Evolutionary conservation across 306 rosid genomes (phyloP).

Genomic region (Cercis canadensis): DNA sequence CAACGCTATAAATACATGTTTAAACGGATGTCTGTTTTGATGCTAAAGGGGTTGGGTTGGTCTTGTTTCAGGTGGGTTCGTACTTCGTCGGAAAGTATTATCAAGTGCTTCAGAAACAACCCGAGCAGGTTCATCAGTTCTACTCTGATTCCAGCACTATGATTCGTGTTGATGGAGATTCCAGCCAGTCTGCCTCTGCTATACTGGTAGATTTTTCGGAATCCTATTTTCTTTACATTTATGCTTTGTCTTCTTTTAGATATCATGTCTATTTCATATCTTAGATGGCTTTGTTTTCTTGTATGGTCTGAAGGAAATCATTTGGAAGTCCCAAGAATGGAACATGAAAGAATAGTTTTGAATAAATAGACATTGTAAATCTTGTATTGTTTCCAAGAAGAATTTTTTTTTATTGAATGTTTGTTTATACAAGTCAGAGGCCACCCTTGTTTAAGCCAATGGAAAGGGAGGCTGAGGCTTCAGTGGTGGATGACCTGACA

Average conservation of each 20-base stretch:
- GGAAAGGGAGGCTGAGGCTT: no score
- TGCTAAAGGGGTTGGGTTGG: slow-evolving; percentile 2
- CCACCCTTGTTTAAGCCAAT: no score
- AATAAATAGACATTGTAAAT: no score
- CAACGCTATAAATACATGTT: not conserved
- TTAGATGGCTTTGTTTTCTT: not conserved
- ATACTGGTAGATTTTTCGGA: slow-evolving; percentile 49
- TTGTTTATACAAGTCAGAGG: no score
- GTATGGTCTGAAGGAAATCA: no score
- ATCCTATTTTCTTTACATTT: not conserved
- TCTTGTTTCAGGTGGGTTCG: slow-evolving; percentile 75
- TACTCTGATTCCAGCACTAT: slow-evolving; percentile 74
- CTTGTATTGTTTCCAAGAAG: no score
- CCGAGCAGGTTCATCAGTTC: slow-evolving; percentile 77
- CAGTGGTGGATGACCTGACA: no score
- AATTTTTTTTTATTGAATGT: no score
- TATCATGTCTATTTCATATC: not conserved
- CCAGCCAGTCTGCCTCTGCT: slow-evolving; percentile 59
- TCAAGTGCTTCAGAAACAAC: slow-evolving; percentile 79
- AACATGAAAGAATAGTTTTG: no score
- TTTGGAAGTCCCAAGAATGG: no score
- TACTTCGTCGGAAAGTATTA: slow-evolving; percentile 88
- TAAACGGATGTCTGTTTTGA: not conserved
- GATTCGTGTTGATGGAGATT: slow-evolving; percentile 70
- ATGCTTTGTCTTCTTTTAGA: not conserved